A percentile compares a stretch with the other conserved stretches of the same genome.
These are phyloP conservation scores for Incumbomyces delicatus DNA, from an alignment of 2,329 filamentous ascomycete species.

Conservation along the genomic window DNA sequence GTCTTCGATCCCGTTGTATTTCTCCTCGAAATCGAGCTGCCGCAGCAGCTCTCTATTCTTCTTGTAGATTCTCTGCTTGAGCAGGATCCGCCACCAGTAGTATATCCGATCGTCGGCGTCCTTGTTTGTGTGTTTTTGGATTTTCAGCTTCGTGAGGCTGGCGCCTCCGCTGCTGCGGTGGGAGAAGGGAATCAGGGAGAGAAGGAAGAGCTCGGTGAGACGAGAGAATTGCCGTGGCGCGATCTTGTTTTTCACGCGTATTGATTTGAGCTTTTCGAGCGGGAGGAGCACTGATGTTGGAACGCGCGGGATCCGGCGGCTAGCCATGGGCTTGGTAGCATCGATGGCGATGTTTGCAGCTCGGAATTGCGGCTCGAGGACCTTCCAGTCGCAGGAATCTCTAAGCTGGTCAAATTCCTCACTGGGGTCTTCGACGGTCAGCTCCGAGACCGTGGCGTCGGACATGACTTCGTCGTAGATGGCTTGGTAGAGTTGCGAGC, in stretches of 20 bases:
- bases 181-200: constrained; percentile 44
- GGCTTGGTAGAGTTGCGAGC: constrained; percentile 67
- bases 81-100: constrained; percentile 56
- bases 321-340: constrained; percentile 23
- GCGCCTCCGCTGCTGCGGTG: constrained; percentile 39
- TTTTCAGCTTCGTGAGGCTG: constrained; percentile 42
- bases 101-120: constrained; percentile 50
- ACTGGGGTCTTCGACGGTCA: constrained; percentile 90
- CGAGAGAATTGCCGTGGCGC: constrained; percentile 52
- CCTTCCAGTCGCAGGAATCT: constrained; percentile 51
- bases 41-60: constrained; percentile 50
- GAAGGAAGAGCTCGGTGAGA: constrained; percentile 53
- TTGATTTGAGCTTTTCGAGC: constrained; percentile 36
- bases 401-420: constrained; percentile 57
- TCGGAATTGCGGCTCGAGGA: constrained; percentile 43
- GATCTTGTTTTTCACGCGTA: constrained; percentile 48
- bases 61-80: constrained; percentile 53
- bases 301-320: constrained; percentile 30
- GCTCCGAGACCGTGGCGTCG: constrained; percentile 61
- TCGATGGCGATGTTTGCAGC: constrained; percentile 34
- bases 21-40: constrained; percentile 49
- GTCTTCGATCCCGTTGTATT: constrained; percentile 50
- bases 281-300: constrained; percentile 48
- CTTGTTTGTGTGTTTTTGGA: constrained; percentile 35
- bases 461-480: constrained; percentile 63